Conservation (phyloP, 23 red algal species). For the Gracilariopsis chorda region DNA sequence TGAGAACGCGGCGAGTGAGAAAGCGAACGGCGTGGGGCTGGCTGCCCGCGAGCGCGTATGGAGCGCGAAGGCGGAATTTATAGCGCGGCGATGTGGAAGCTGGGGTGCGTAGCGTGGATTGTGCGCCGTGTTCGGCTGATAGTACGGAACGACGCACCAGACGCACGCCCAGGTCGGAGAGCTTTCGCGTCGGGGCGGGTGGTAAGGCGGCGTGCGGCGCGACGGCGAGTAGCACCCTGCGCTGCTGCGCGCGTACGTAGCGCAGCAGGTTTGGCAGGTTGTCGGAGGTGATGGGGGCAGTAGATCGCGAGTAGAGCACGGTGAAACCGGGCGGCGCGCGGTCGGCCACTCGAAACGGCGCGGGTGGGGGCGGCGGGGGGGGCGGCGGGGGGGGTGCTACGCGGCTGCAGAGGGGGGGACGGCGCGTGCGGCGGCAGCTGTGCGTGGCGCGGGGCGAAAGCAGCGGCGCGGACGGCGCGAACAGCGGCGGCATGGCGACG, state of each 20-base stretch:
- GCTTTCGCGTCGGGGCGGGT: not conserved
- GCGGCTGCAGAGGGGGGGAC: not conserved
- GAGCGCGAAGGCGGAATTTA: constrained; percentile 47
- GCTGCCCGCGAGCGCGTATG: constrained; percentile 58
- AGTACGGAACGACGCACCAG: not conserved
- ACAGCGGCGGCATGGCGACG: not conserved
- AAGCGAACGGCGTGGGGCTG: constrained; percentile 75
- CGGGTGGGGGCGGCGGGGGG: not conserved
- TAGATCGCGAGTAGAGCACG: not conserved
- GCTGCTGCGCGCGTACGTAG: not conserved
- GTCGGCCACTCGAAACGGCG: not conserved
- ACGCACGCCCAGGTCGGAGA: not conserved
- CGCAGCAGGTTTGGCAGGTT: not conserved
- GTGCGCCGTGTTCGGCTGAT: not conserved
- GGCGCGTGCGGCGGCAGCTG: too few relatives aligned
- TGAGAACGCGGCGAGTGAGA: constrained; percentile 21
- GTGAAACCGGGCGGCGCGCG: not conserved
- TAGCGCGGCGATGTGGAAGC: not conserved
- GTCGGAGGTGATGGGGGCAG: not conserved
- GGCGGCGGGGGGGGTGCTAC: not conserved
- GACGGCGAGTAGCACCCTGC: constrained; percentile 8
- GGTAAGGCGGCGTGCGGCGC: not conserved
- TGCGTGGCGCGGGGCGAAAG: not conserved
- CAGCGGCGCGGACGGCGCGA: not conserved
- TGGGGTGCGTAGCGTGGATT: not conserved